Conservation (phyloP, 2,329 filamentous ascomycete species). For the Fusarium pseudograminearum region DNA sequence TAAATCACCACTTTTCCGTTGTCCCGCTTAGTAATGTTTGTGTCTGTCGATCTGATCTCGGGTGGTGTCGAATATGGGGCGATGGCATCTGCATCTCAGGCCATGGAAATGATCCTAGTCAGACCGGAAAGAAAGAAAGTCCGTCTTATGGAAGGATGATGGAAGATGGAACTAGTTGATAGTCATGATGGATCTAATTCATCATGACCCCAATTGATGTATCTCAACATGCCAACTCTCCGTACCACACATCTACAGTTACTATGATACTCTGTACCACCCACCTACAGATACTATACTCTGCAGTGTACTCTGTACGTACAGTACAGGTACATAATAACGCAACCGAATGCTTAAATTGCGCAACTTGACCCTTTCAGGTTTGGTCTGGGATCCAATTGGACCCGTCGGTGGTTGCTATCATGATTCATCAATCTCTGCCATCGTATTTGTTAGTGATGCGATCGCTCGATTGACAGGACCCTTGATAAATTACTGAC, state of each 20-base stretch:
- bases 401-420: conserved; percentile 9
- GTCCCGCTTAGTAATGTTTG: background rate
- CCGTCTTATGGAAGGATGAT: conserved; percentile 19
- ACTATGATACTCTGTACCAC: no score
- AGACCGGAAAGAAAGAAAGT: conserved; percentile 18
- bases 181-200: conserved; percentile 3
- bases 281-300: no score
- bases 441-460: conserved; percentile 25
- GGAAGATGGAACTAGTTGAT: conserved; percentile 11
- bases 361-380: conserved; percentile 31
- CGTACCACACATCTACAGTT: no score
- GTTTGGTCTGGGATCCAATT: conserved; percentile 11
- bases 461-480: conserved; percentile 36
- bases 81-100: conserved; percentile 21
- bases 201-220: background rate
- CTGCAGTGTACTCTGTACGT: no score
- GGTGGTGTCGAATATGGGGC: conserved; percentile 26
- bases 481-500: conserved; percentile 17
- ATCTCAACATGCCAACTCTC: background rate
- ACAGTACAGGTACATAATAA: conserved; percentile 15
- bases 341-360: conserved; percentile 39
- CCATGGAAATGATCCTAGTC: conserved; percentile 1
- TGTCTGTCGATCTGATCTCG: background rate
- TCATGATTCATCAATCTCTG: conserved; percentile 40
- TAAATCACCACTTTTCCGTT: conserved; percentile 20